phyloP scores from a whole-genome alignment of 2,329 filamentous ascomycete species.

The Ophiostoma novo-ulmi region DNA sequence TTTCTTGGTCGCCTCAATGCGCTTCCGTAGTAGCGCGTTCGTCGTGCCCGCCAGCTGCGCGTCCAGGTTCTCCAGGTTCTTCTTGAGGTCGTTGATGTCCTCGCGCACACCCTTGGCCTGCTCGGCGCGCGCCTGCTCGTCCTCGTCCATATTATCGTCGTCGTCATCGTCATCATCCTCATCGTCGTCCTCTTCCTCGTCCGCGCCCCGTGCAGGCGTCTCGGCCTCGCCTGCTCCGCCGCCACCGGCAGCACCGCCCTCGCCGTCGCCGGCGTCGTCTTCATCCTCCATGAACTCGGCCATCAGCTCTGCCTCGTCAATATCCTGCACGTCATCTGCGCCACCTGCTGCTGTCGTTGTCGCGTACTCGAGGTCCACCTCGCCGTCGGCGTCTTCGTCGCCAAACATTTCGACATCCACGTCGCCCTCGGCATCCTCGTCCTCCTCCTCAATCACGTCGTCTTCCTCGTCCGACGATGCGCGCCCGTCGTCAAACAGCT shows the following conservation, averaged over 20 bases:
- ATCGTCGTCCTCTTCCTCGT: constrained; percentile 40
- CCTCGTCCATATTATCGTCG: constrained; percentile 51
- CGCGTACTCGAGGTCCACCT: constrained; percentile 54
- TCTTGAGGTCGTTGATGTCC: constrained; percentile 47
- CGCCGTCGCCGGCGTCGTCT: constrained; percentile 40
- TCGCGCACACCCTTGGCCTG: constrained; percentile 52
- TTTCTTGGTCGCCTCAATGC: constrained; percentile 48
- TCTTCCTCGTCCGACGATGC: constrained; percentile 29
- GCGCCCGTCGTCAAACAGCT: constrained; percentile 54
- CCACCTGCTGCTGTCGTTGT: constrained; percentile 32
- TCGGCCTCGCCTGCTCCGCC: constrained; percentile 39
- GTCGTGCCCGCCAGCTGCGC: constrained; percentile 41
- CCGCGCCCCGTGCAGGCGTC: constrained; percentile 40
- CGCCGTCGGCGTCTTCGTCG: constrained; percentile 45
- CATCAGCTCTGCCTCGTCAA: constrained; percentile 37
- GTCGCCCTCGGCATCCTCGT: constrained; percentile 52
- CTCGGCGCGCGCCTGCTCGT: constrained; percentile 46
- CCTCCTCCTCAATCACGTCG: constrained; percentile 50
- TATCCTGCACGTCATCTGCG: constrained; percentile 23
- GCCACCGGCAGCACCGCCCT: constrained; percentile 36
- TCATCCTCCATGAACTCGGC: constrained; percentile 44
- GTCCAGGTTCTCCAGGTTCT: constrained; percentile 44
- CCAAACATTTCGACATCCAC: constrained; percentile 45
- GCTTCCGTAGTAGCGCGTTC: constrained; percentile 47
- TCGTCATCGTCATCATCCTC: constrained; percentile 51